Conservation (phyloP, 768 basidiomycete genomes). For the Mycena belliarum region DNA sequence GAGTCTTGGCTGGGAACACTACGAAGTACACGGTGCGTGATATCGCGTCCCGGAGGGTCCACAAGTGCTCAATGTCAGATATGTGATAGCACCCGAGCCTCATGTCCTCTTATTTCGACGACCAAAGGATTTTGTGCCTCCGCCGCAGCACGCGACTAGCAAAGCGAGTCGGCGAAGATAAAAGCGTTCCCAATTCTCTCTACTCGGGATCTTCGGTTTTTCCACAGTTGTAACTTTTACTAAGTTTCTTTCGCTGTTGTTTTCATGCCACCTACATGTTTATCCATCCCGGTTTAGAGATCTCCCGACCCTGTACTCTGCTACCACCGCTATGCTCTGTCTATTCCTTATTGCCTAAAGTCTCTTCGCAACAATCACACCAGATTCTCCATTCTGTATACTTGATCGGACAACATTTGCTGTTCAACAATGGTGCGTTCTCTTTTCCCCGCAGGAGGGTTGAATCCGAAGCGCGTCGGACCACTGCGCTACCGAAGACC, state of each 20-base stretch:
- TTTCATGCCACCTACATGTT: constrained; percentile 13
- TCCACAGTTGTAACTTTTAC: constrained; percentile 11
- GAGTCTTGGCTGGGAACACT: constrained; percentile 96
- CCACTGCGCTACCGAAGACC: too few relatives aligned
- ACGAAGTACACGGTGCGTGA: constrained; percentile 86
- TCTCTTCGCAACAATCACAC: background rate
- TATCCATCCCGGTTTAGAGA: background rate
- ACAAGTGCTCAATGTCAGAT: background rate
- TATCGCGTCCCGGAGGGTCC: background rate
- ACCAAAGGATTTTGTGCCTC: constrained; percentile 62
- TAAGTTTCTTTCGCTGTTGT: background rate
- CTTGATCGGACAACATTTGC: too few relatives aligned
- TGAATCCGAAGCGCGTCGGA: too few relatives aligned
- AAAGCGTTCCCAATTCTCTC: background rate
- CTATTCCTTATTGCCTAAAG: background rate
- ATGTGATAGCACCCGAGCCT: constrained; percentile 77
- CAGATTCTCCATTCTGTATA: too few relatives aligned
- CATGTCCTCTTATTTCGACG: constrained; percentile 94
- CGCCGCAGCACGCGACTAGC: constrained; percentile 42
- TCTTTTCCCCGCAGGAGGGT: too few relatives aligned
- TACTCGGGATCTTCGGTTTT: background rate
- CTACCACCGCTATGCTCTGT: constrained; percentile 13
- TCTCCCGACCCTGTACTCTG: constrained; percentile 5
- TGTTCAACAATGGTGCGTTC: too few relatives aligned
- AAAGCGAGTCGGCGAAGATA: constrained; percentile 22